Conservation (phyloP, 495 filamentous ascomycete species). For the Penicillium parvum region DNA sequence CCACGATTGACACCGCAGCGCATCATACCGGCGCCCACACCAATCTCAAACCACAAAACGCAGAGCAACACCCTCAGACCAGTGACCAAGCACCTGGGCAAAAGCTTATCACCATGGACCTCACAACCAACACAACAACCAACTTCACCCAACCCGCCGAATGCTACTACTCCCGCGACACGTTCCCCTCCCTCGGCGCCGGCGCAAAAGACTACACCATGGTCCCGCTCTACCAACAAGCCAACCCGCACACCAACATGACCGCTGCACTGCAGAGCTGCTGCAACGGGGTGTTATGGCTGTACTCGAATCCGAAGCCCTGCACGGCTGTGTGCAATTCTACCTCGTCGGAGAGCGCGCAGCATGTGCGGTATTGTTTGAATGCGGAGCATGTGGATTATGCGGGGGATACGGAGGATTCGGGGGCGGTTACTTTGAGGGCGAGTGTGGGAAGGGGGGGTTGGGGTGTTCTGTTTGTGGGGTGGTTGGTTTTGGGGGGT, state of each 20-base stretch:
- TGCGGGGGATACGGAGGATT: conserved; percentile 1
- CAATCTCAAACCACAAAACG: too few species aligned
- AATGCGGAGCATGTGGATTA: conserved; percentile 10
- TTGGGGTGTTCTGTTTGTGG: not conserved
- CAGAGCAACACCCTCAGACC: too few species aligned
- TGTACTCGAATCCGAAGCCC: conserved; percentile 13
- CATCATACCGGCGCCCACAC: too few species aligned
- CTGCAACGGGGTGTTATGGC: conserved; percentile 9
- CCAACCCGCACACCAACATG: conserved; percentile 6
- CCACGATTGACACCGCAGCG: too few species aligned
- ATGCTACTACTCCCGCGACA: conserved; percentile 12
- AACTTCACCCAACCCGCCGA: conserved; percentile 8
- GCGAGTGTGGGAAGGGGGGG: too few species aligned
- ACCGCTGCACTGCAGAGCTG: conserved; percentile 7
- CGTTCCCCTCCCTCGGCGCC: conserved; percentile 4
- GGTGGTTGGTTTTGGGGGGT: not conserved
- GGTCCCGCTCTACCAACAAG: conserved; percentile 20
- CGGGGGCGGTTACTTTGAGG: not conserved
- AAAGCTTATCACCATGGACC: not conserved
- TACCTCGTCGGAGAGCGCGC: conserved; percentile 1
- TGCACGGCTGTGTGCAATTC: conserved; percentile 19
- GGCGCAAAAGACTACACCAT: conserved; percentile 8
- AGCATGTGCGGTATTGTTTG: conserved; percentile 16
- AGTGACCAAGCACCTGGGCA: not conserved
- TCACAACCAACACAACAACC: not conserved